Evolutionary conservation across 2,329 filamentous ascomycete genomes (phyloP), one percentile per base, ranked within the genome.

Genomic region (Xylaria arbuscula): DNA sequence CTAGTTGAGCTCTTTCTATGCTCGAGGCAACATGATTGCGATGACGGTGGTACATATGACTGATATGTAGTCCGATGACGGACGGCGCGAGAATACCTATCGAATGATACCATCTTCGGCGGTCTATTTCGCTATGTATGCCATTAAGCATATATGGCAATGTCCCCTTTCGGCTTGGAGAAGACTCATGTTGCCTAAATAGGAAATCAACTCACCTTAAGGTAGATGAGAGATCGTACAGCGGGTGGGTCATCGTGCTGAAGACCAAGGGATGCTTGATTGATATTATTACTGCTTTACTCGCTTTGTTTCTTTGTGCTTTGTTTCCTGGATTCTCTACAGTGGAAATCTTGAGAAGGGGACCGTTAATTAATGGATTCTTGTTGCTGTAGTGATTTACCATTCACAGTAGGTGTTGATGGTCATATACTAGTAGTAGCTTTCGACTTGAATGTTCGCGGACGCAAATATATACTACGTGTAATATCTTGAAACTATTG

Each of bases 41-140:
- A 48, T 19, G 17, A 47, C 6, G n/a, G 22, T 36, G 3, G 6
- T n/a, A 22, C 13, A 40, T 36, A 22, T 64, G 62, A 64, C 62
- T 64, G 54, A 53, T 58, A n/a, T 24, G 15, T 40, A 3, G 53
- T 51, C 61, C 61, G 61, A 64, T 64, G 61, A 55, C 61, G 61
- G 61, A 47, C 38, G 3, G 10, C 28, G 28, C 9, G 36, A 2
- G 36, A 13, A 10, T 2, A n/a, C n/a, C n/a, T n/a, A 2, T n/a
- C 17, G 17, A 17, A 1, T 5, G 6, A 45, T 45, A 15, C n/a
- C 40, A 45, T 7, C 40, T 45, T 45, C n/a, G 3, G 8, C 40
- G 2, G 28, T 28, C 28, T 28, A 19, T 45, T n/a, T 17, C n/a
- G 15, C 40, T 45, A 45, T 28, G 36, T 40, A 40, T 2, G 36